Conservation (phyloP, 2,329 filamentous ascomycete species). For the Venturia asperata region DNA sequence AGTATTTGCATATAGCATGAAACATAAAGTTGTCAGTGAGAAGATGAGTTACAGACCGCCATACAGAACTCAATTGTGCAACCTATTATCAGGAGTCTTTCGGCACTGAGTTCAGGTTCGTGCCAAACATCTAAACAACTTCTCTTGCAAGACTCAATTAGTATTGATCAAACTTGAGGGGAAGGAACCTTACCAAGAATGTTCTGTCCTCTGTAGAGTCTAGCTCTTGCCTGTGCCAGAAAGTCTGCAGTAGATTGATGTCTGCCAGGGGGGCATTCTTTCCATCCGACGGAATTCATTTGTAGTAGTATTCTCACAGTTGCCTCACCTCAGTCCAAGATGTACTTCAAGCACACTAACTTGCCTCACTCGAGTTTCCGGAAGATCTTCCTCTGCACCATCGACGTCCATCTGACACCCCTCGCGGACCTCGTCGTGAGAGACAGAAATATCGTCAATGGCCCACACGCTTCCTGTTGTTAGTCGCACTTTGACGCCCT, state of each 20-base stretch:
- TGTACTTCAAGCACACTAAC: slow-evolving; percentile 18
- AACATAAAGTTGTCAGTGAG: not conserved
- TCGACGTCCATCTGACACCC: slow-evolving; percentile 8
- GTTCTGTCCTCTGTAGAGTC: not conserved
- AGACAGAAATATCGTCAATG: slow-evolving; percentile 17
- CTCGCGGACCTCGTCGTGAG: not conserved
- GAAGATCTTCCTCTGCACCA: slow-evolving; percentile 16
- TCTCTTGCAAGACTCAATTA: not conserved
- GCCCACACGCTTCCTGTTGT: slow-evolving; percentile 16
- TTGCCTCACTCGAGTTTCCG: slow-evolving; percentile 15
- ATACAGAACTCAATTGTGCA: not conserved
- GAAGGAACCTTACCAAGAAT: not conserved
- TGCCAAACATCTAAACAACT: not conserved
- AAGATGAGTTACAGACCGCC: not conserved
- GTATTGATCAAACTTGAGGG: not conserved
- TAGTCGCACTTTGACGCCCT: slow-evolving; percentile 15
- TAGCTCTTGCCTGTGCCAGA: not conserved
- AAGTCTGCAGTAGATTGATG: not conserved
- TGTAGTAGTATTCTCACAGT: not conserved
- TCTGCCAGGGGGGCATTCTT: not conserved
- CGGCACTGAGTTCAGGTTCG: no score
- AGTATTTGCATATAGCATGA: not conserved
- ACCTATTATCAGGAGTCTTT: no score
- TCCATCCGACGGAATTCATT: not conserved
- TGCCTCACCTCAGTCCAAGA: slow-evolving; percentile 14